Evolutionary conservation across 1,139 yeast genomes (phyloP).

Genomic region (Saccharomycopsis phalli): DNA sequence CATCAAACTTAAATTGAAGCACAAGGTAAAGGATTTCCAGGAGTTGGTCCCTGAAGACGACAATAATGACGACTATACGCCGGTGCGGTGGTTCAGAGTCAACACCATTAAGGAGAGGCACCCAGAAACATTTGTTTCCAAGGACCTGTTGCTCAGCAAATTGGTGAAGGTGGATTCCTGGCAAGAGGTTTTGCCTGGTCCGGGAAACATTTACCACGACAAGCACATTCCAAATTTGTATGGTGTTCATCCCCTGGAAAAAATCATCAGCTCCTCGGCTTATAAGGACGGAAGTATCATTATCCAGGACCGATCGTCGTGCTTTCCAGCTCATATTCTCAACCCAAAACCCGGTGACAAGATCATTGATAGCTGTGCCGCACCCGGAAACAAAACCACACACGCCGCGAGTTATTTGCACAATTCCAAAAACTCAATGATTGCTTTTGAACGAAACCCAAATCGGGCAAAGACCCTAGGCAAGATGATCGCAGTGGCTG

Average conservation of each 20-base stretch:
- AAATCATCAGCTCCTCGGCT: constrained; percentile 53
- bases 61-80: constrained; percentile 51
- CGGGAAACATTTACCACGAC: constrained; percentile 61
- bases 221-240: constrained; percentile 61
- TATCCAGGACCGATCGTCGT: constrained; percentile 93
- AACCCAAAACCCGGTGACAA: constrained; percentile 44
- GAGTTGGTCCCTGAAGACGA: constrained; percentile 39
- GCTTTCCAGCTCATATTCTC: constrained; percentile 87
- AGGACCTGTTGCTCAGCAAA: constrained; percentile 33
- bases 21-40: constrained; percentile 43
- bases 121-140: constrained; percentile 33
- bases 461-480: constrained; percentile 62
- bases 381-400: constrained; percentile 97
- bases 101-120: constrained; percentile 47
- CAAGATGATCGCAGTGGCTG: constrained; percentile 75
- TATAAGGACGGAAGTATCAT: constrained; percentile 72
- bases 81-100: constrained; percentile 82
- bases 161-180: constrained; percentile 41
- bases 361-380: constrained; percentile 91
- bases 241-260: constrained; percentile 73
- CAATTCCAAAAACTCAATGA: constrained; percentile 30
- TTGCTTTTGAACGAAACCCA: constrained; percentile 82
- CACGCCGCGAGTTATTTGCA: constrained; percentile 65
- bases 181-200: constrained; percentile 32
- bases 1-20: constrained; percentile 64